Evolutionary conservation across 2,329 filamentous ascomycete species (phyloP).

Genomic region (Sclerotinia trifoliorum): DNA sequence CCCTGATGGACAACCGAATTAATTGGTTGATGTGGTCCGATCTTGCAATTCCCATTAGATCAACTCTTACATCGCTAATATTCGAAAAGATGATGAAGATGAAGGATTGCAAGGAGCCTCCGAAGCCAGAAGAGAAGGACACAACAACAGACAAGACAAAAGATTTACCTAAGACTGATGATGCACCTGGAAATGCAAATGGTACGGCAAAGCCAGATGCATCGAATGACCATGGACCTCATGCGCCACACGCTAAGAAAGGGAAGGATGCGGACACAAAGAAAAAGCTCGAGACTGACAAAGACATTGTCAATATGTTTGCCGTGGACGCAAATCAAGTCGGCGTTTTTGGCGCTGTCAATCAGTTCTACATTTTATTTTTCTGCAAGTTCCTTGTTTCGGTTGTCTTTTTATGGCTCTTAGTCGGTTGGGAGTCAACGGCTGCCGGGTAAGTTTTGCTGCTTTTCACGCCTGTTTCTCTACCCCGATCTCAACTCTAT

Average conservation of each 20-base stretch:
- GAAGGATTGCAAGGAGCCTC: slow-evolving; percentile 62
- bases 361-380: slow-evolving; percentile 61
- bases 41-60: slow-evolving; percentile 53
- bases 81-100: slow-evolving; percentile 73
- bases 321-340: slow-evolving; percentile 69
- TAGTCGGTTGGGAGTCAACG: slow-evolving; percentile 70
- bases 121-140: slow-evolving; percentile 21
- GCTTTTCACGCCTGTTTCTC: background rate
- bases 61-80: slow-evolving; percentile 67
- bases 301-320: slow-evolving; percentile 72
- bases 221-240: slow-evolving; percentile 12
- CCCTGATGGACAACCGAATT: slow-evolving; percentile 29
- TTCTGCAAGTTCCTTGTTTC: slow-evolving; percentile 62
- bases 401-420: slow-evolving; percentile 60
- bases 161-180: slow-evolving; percentile 3
- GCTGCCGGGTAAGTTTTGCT: slow-evolving; percentile 46
- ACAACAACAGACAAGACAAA: slow-evolving; percentile 19
- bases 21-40: slow-evolving; percentile 30
- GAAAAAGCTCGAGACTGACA: slow-evolving; percentile 50
- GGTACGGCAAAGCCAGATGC: background rate
- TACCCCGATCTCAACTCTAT: background rate
- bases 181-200: slow-evolving; percentile 3
- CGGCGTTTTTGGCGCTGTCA: slow-evolving; percentile 60
- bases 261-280: slow-evolving; percentile 10
- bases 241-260: slow-evolving; percentile 13